Evolutionary conservation across 176 grass and related monocot genomes (phyloP), one percentile per base, ranked within the genome.

Genomic region (Saccharum officinarum): DNA sequence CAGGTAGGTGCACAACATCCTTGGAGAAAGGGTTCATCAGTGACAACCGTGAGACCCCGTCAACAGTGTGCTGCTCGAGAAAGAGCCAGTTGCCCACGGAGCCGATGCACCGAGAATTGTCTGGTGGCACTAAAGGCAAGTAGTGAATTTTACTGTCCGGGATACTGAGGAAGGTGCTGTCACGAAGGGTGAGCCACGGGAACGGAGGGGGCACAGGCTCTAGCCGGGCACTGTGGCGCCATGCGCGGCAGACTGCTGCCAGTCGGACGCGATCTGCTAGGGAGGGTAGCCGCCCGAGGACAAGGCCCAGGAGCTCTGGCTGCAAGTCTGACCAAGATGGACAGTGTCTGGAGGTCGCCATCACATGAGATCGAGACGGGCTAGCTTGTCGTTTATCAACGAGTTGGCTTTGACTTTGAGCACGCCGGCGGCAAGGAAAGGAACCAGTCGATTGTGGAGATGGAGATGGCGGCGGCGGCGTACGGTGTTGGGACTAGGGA

Each of bases 171-270:
- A 77, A 85, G 16, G 62, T 57, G 0, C 83, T 15, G 20, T 77
- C 23, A 4, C 25, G 61, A 36, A 85, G 73, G n/a, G n/a, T 49
- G 45, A 77, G 45, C 83, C 83, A 84, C 9, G 82, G 82, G n/a
- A 75, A 31, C 62, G 41, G 42, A 46, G 45, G 42, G 1, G 57
- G 41, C 22, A 61, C 8, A 3, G 59, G 22, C 59, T 61, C 59
- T 17, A 23, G n/a, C 59, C 59, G 13, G 49, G 20, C 7, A 22
- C 7, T 8, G 33, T 8, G 36, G 7, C 44, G 61, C 82, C 83
- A 85, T 57, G 73, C 15, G 22, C 25, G n/a, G 65, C 83, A 85
- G 10, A 77, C 46, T 6, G 62, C 73, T n/a, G 54, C 54, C 7
- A 59, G 20, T 3, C 54, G 54, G 2, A 59, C 8, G 20, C 54